Evolutionary conservation across 352 stramenopile species (phyloP).

Genomic region (Phytophthora megakarya): DNA sequence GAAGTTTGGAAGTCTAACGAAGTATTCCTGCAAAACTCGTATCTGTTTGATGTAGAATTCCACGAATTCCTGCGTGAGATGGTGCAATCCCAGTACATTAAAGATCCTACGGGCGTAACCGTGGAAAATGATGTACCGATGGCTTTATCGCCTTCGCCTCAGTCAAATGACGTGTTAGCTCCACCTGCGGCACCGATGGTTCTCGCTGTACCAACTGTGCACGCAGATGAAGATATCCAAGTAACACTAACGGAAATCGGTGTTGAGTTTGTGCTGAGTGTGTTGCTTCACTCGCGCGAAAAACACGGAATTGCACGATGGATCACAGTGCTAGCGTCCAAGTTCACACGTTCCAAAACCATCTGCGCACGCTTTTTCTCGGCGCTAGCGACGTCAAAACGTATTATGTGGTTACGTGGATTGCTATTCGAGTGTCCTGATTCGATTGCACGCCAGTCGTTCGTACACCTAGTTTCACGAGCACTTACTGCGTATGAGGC

Average conservation of each 20-base stretch:
- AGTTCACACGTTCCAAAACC: conserved; percentile 73
- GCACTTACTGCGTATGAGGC: conserved; percentile 71
- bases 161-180: conserved; percentile 8
- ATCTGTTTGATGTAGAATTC: conserved; percentile 96
- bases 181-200: conserved; percentile 33
- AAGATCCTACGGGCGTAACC: conserved; percentile 37
- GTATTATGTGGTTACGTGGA: conserved; percentile 59
- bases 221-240: conserved; percentile 64
- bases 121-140: conserved; percentile 23
- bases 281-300: conserved; percentile 88
- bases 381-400: conserved; percentile 56
- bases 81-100: conserved; percentile 84
- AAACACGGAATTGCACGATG: conserved; percentile 86
- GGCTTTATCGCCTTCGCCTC: conserved; percentile 21
- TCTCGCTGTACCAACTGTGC: conserved; percentile 21
- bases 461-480: conserved; percentile 81
- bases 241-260: conserved; percentile 81
- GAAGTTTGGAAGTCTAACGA: conserved; percentile 95
- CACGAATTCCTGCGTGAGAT: conserved; percentile 94
- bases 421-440: conserved; percentile 88
- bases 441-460: conserved; percentile 85
- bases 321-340: conserved; percentile 75
- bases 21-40: conserved; percentile 94
- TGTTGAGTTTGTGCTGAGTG: conserved; percentile 86
- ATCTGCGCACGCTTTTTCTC: conserved; percentile 80